Evolutionary conservation across 768 basidiomycete species (phyloP), one percentile per base, ranked within the genome.

Genomic region (Tulasnella sp.): DNA sequence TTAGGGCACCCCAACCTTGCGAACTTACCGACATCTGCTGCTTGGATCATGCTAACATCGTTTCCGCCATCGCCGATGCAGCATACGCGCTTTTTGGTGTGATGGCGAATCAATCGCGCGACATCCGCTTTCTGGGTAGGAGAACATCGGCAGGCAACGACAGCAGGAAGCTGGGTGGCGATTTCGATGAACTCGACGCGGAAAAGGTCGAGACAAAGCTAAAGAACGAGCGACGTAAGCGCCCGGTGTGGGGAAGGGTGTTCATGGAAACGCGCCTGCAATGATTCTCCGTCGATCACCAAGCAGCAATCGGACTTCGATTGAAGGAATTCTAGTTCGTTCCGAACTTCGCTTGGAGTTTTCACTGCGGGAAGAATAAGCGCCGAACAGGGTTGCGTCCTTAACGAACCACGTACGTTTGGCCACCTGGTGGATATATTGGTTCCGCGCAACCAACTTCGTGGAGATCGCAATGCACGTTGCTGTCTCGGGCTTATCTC

Each of bases 11-110:
- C 38, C 22, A 49, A 39, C 7, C 17, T 45, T 19, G n/a, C 39
- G 64, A 31, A 67, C 94, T 82, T 69, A 95, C 96, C 97, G 77
- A 99, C 96, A 80, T 99, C 95, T 2, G 97, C 97, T 1, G 97
- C 97, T 81, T 99, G 97, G 78, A 99, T 99, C 97, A 99, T 99
- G 82, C 93, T 95, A 78, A 99, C 97, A 82, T 99, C 97, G 82
- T 99, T 99, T 4, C 97, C 97, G 40, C 97, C 97, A 84, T 99
- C 97, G 1, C 97, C 97, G 77, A 99, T 99, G 81, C 97, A 99
- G 82, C 97, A 99, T 0, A 99, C 97, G 0, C 97, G 90, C 83
- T 98, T 99, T 84, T 90, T 92, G 2, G 97, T 97, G 81, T 91
- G 90, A 22, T 88, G 86, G 8, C 97, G 91, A 78, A 99, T 99